These are phyloP conservation scores for Aquilaria malaccensis DNA, from an alignment of 345 rosid species.

Conservation along the genomic window DNA sequence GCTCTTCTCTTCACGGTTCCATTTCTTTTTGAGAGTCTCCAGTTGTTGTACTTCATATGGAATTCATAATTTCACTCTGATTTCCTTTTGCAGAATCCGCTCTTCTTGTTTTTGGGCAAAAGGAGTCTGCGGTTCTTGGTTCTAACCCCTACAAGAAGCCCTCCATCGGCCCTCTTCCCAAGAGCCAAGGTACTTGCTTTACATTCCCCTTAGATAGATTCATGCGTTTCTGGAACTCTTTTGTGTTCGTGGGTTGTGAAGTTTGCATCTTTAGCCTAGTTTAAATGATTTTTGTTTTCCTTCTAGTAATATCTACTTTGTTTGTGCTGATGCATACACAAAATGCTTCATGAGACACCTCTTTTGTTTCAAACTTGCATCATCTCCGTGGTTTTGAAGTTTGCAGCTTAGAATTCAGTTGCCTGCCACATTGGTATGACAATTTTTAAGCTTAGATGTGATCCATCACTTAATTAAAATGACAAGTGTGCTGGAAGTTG, in stretches of 20 bases:
- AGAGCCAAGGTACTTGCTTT: slow-evolving; percentile 45
- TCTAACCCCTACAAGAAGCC: slow-evolving; percentile 29
- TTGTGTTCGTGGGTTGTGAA: not conserved
- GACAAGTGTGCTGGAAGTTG: too few relatives aligned
- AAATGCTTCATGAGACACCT: too few relatives aligned
- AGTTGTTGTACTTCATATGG: too few relatives aligned
- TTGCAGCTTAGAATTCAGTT: too few relatives aligned
- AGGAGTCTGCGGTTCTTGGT: slow-evolving; percentile 16
- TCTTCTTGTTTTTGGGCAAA: slow-evolving; percentile 26
- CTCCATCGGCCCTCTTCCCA: slow-evolving; percentile 28
- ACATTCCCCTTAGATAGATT: not conserved
- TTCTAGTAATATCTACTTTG: too few relatives aligned
- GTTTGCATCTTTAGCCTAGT: not conserved
- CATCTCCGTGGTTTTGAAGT: too few relatives aligned
- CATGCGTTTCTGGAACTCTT: not conserved
- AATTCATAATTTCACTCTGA: not conserved
- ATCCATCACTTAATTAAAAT: not conserved
- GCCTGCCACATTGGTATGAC: too few relatives aligned
- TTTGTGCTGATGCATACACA: too few relatives aligned
- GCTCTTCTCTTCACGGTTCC: not conserved
- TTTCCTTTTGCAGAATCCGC: slow-evolving; percentile 31
- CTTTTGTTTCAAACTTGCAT: too few relatives aligned
- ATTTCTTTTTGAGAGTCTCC: not conserved
- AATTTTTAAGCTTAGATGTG: not conserved
- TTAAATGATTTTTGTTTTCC: too few relatives aligned